Evolutionary conservation across 345 rosid species (phyloP).

Genomic region (Melaleuca quinquenervia): DNA sequence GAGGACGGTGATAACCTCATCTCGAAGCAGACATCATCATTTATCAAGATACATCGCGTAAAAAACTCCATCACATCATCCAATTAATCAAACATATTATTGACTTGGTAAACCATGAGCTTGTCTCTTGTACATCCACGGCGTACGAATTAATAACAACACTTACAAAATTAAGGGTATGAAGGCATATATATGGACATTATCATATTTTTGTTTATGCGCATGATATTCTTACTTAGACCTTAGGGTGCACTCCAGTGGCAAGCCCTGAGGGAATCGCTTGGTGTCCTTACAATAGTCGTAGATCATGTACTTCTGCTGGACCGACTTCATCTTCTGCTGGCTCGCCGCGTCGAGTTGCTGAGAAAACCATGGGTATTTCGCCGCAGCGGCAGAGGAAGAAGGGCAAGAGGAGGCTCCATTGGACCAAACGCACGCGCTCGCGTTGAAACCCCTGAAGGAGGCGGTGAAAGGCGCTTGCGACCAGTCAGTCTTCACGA

Average conservation of each 20-base stretch:
- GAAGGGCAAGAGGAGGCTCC: constrained; percentile 28
- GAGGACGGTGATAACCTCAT: not conserved
- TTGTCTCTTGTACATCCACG: not conserved
- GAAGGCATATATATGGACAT: not conserved
- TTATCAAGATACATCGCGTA: not conserved
- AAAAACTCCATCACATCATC: not conserved
- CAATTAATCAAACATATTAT: not conserved
- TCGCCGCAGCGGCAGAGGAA: not conserved
- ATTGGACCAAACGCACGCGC: constrained; percentile 33
- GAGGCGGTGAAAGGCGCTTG: constrained; percentile 59
- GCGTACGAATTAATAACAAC: not conserved
- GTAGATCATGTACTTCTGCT: constrained; percentile 50
- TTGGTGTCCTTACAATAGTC: constrained; percentile 49
- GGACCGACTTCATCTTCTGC: constrained; percentile 31
- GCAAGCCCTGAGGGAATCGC: constrained; percentile 26
- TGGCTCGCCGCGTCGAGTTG: constrained; percentile 25
- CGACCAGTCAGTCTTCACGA: constrained; percentile 46
- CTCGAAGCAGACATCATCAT: not conserved
- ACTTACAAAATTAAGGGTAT: not conserved
- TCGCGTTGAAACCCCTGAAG: constrained; percentile 33
- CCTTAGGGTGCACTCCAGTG: not conserved
- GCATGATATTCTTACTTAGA: not conserved
- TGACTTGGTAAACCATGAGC: not conserved
- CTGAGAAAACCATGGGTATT: constrained; percentile 10
- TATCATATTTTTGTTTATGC: not conserved